Evolutionary conservation across 306 rosid species (phyloP).

Genomic region (Quercus wislizeni): DNA sequence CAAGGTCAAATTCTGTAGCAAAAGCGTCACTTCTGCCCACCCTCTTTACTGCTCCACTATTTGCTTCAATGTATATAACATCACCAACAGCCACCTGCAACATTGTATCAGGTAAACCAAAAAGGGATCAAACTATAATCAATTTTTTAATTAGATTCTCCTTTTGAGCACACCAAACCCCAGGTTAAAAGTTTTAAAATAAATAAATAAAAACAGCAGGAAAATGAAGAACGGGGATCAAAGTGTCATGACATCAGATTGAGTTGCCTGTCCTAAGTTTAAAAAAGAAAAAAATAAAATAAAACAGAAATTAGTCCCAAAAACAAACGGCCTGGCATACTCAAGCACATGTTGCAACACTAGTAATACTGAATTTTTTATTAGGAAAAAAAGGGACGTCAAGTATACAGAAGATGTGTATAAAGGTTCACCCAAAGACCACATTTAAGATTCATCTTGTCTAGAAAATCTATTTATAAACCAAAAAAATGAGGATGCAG

Average conservation of each 20-base stretch:
- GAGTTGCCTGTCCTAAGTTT: background rate
- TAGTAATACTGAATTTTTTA: too few relatives aligned
- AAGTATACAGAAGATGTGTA: too few relatives aligned
- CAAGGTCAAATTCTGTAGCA: constrained; percentile 97
- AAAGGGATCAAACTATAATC: background rate
- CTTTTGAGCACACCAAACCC: background rate
- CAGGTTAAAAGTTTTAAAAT: background rate
- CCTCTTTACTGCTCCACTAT: constrained; percentile 97
- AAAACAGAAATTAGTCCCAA: background rate
- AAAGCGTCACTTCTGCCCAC: constrained; percentile 98
- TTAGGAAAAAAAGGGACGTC: too few relatives aligned
- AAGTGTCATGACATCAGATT: background rate
- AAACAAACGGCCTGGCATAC: background rate
- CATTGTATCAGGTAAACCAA: constrained; percentile 2
- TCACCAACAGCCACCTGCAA: constrained; percentile 91
- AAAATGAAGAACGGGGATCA: background rate
- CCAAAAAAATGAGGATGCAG: too few relatives aligned
- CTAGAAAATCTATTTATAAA: too few relatives aligned
- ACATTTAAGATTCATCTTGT: too few relatives aligned
- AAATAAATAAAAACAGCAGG: background rate
- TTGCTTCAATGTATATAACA: constrained; percentile 91
- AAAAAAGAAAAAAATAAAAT: background rate
- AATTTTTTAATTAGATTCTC: background rate
- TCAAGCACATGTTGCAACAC: background rate
- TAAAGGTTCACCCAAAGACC: too few relatives aligned